A percentile compares a stretch with the other conserved stretches of the same genome.
phyloP scores from a whole-genome alignment of 306 rosid species.

The Cercis canadensis region DNA sequence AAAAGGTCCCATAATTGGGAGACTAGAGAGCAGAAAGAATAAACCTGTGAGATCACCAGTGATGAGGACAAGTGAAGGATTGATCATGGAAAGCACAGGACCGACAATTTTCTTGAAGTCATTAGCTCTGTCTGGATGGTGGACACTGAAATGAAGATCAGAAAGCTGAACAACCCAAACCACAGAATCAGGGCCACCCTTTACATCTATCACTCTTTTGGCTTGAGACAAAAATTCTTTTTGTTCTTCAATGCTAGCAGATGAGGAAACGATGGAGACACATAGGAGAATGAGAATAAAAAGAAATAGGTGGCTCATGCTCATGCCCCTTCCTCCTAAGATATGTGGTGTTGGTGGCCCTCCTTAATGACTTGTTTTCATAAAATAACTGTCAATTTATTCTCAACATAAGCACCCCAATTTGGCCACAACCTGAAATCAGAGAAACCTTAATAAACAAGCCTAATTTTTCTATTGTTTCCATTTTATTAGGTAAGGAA shows the following conservation, averaged over 20 bases:
- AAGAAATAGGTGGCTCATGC: not conserved
- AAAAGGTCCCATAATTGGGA: too few species aligned
- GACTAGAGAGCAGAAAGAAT: not conserved
- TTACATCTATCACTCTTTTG: conserved; percentile 37
- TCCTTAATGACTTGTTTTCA: too few species aligned
- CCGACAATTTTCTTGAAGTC: conserved; percentile 61
- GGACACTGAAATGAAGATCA: conserved; percentile 95
- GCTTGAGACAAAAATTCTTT: not conserved
- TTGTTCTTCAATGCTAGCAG: conserved; percentile 12
- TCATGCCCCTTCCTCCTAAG: conserved; percentile 6
- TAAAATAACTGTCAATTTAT: too few species aligned
- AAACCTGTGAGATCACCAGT: conserved; percentile 96
- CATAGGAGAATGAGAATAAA: not conserved
- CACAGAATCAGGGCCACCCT: conserved; percentile 69
- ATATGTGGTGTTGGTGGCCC: too few species aligned
- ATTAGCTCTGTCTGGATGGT: conserved; percentile 81
- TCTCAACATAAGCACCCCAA: too few species aligned
- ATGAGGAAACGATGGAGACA: not conserved
- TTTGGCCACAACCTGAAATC: too few species aligned
- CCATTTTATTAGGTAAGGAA: too few species aligned
- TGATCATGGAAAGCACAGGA: conserved; percentile 79
- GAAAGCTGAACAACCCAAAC: conserved; percentile 95
- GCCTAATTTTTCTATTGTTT: too few species aligned
- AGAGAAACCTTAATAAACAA: not conserved
- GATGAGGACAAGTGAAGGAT: conserved; percentile 93